A percentile compares a stretch with the other conserved stretches of the same genome.
Evolutionary conservation across 345 rosid species (phyloP).

Genomic region (Lepidium aucheri): DNA sequence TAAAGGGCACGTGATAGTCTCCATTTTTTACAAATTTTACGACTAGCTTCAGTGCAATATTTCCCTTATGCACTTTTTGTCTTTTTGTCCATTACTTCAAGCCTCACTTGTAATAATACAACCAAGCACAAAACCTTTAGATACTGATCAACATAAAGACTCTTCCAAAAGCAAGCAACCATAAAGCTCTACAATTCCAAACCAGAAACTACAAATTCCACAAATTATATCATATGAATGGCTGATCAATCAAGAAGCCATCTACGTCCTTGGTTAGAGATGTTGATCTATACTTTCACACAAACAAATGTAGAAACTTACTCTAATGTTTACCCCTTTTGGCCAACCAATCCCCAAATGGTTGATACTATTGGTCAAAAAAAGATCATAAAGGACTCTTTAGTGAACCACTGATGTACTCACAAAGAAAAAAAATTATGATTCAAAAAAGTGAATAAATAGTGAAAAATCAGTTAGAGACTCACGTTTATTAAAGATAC

Average conservation of each 20-base stretch:
- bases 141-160: background rate
- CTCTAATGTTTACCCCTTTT: conserved; percentile 65
- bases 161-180: too few species aligned
- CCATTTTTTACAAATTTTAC: conserved; percentile 97
- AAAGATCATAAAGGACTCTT: conserved; percentile 54
- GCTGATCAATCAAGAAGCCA: background rate
- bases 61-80: conserved; percentile 91
- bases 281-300: background rate
- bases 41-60: conserved; percentile 84
- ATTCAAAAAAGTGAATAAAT: too few species aligned
- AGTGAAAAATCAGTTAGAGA: too few species aligned
- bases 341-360: conserved; percentile 78
- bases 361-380: conserved; percentile 51
- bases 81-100: conserved; percentile 95
- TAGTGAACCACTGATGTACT: too few species aligned
- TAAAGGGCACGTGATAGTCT: conserved; percentile 94
- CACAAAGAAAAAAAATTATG: too few species aligned
- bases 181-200: too few species aligned
- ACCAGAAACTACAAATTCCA: too few species aligned
- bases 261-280: background rate
- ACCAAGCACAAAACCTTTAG: background rate
- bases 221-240: too few species aligned
- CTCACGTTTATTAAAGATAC: conserved; percentile 1
- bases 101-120: conserved; percentile 47
- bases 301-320: background rate